Evolutionary conservation across 352 stramenopile species (phyloP), one percentile per base, ranked within the genome.

Genomic region (Pythium guiyangense): DNA sequence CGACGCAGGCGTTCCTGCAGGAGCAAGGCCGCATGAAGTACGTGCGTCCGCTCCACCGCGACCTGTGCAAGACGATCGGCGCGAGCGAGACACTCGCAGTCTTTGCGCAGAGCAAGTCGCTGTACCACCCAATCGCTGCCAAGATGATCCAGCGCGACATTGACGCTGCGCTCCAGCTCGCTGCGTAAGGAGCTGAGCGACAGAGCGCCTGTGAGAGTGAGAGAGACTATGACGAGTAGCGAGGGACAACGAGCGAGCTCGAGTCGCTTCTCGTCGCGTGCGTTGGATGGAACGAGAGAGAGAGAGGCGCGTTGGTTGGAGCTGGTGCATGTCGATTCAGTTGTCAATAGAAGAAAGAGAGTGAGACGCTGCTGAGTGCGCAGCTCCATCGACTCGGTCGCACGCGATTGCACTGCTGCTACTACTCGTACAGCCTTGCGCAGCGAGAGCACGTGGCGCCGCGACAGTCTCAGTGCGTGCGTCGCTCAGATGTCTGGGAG

Each of bases 1-100:
- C 66, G 35, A 78, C 70, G 11, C 63, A 73, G 1, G 60, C 63
- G 37, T 83, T 90, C 50, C 52, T 88, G 22, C 71, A 81, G 44
- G 79, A 90, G 52, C 79, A 90, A 51, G 79, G 77, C 40, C 77
- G 79, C 46, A 88, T 90, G 79, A 90, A 90, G 71, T 90, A 82
- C 49, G 74, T 87, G 22, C 77, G 77, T 29, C 79, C 77, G 45
- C 68, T 90, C 11, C 88, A 85, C 57, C 75, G 75, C 11, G 80
- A 88, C 42, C 43, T 90, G 31, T 80, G 71, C 48, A 68, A 58
- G 18, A 43, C 65, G 14, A 12, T 77, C n/a, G 73, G 76, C 4
- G 57, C 64, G 35, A 56, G 52, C 6, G 50, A 77, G 42, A 66
- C 72, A 0, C 53, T 53, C 10, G 29, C 27, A 2, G 63, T 84